These are phyloP conservation scores for Conticribra guillardii DNA, from an alignment of 108 stramenopile species.

Conservation along the genomic window DNA sequence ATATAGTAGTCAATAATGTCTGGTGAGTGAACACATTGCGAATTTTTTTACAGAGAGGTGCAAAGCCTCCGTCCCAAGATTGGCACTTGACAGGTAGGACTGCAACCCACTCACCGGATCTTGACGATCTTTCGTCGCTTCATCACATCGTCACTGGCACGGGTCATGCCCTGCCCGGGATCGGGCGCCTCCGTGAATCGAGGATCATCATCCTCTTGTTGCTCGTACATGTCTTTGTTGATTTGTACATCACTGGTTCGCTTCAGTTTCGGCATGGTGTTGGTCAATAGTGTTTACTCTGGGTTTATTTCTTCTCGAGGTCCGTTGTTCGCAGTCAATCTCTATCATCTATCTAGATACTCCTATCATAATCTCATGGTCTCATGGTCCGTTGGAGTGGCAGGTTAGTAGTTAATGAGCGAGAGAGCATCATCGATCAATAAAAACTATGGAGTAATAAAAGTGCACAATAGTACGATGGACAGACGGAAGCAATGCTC, in stretches of 20 bases:
- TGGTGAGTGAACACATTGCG: neutral
- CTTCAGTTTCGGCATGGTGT: constrained; percentile 18
- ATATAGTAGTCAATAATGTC: too few species aligned
- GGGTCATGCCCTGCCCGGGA: constrained; percentile 38
- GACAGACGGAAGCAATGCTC: too few species aligned
- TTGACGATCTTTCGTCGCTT: constrained; percentile 29
- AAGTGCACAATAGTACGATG: too few species aligned
- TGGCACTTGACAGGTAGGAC: neutral
- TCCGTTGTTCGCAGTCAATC: too few species aligned
- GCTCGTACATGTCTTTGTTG: constrained; percentile 28
- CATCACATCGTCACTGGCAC: constrained; percentile 33
- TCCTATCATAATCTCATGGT: too few species aligned
- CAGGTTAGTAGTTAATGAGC: too few species aligned
- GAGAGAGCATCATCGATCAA: too few species aligned
- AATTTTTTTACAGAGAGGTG: neutral
- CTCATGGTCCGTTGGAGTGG: too few species aligned
- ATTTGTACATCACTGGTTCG: constrained; percentile 27
- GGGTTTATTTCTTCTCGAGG: too few species aligned
- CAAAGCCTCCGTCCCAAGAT: neutral
- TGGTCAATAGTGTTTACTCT: too few species aligned
- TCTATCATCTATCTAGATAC: too few species aligned
- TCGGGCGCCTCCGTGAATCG: constrained; percentile 28
- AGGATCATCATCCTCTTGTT: constrained; percentile 25
- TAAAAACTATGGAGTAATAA: too few species aligned
- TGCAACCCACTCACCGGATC: constrained; percentile 23